Base-by-base conservation (phyloP, 2,329 filamentous ascomycete genomes). In the Neonectria hederae region DNA sequence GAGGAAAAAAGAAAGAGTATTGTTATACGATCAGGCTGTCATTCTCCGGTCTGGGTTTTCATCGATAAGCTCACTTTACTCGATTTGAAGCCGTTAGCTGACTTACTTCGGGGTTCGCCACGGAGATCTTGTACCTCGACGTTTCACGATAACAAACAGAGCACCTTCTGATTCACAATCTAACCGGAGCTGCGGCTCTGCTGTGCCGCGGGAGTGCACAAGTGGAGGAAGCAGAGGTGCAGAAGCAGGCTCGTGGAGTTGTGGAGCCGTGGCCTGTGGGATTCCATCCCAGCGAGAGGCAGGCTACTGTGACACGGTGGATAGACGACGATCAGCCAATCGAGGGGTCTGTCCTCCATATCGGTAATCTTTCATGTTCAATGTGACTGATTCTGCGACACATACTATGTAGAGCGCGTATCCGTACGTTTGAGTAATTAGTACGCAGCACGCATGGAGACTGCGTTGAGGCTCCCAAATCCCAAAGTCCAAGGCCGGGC, bases 181-280 rank as follows among this genome's bases (percentile, higher is more conserved):
- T 21, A 11, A 10, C 8, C 17, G n/a, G 38, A n/a, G n/a, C 53
- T 55, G 40, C 40, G 40, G 53, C 53, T 55, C 53, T 55, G 53
- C 52, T 22, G 52, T 30, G 24, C 35, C 52, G 52, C 17, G 19
- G 13, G 14, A 28, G 38, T 43, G 53, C 40, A 19, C 45, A 55
- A 55, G 53, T 40, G 40, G 38, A 42, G 35, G 14, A 40, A 40
- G 6, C 35, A 28, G 26, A 54, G 52, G 28, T 19, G 38, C 3
- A 43, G 52, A 54, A 28, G 40, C 17, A 11, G 32, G 53, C 53
- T 22, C 5, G 35, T 17, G n/a, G 11, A 10, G 24, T 2, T 9
- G 38, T 45, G n/a, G 38, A 40, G 38, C 21, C 38, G n/a, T 45
- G 40, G 40, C 14, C 19, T 26, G 14, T 28, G 52, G 32, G 21